A percentile compares a stretch with the other conserved stretches of the same genome.
These are phyloP conservation scores for Tetrahymena elliotti DNA, from an alignment of 73 alveolate species.

Conservation along the genomic window DNA sequence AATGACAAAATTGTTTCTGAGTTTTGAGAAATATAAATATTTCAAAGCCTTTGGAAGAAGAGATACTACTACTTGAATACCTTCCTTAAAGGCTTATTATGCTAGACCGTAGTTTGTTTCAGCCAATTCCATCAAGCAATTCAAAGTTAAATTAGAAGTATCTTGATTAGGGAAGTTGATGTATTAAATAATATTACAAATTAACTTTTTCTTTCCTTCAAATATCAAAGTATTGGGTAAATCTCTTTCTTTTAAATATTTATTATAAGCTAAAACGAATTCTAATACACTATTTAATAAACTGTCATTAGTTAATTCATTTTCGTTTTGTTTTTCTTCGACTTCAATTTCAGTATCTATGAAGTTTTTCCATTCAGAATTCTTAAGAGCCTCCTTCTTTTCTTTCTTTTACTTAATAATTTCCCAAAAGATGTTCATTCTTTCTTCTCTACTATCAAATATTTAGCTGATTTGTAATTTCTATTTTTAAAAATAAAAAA, in stretches of 20 bases:
- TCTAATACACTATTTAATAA: not conserved
- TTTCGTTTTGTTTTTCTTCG: not conserved
- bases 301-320: not conserved
- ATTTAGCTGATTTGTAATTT: not conserved
- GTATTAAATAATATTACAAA: not conserved
- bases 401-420: not conserved
- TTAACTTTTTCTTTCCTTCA: not conserved
- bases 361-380: not conserved
- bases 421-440: not conserved
- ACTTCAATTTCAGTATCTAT: not conserved
- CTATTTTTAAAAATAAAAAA: not conserved
- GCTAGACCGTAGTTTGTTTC: not conserved
- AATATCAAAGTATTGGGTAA: not conserved
- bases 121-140: not conserved
- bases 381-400: not conserved
- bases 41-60: not conserved
- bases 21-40: not conserved
- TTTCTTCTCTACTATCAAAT: not conserved
- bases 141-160: not conserved
- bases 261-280: not conserved
- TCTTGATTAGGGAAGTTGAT: not conserved
- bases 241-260: not conserved
- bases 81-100: not conserved
- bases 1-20: not conserved
- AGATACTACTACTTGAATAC: not conserved